These are phyloP conservation scores for Beauveria sp. DNA, from an alignment of 2,329 filamentous ascomycete species.

Conservation along the genomic window DNA sequence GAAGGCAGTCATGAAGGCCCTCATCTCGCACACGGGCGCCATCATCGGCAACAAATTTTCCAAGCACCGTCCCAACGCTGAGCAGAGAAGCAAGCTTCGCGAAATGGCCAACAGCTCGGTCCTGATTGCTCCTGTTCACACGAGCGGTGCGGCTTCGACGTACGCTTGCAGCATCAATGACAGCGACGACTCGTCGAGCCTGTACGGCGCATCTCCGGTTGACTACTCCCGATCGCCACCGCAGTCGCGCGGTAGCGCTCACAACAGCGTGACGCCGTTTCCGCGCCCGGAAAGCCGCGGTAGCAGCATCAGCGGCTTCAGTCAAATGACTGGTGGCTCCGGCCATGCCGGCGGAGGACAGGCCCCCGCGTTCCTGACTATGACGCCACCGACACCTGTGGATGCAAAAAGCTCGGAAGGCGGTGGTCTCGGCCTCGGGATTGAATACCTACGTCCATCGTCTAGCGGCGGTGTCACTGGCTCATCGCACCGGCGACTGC, in stretches of 20 bases:
- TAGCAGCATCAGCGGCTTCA: slow-evolving; percentile 43
- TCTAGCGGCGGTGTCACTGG: slow-evolving; percentile 23
- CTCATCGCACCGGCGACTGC: slow-evolving; percentile 14
- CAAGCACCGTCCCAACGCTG: slow-evolving; percentile 73
- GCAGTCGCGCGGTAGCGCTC: slow-evolving; percentile 40
- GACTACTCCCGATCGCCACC: slow-evolving; percentile 54
- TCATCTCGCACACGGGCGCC: slow-evolving; percentile 91
- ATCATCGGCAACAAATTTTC: slow-evolving; percentile 97
- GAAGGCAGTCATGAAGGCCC: slow-evolving; percentile 84
- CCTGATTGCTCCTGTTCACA: slow-evolving; percentile 42
- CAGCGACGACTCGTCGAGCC: slow-evolving; percentile 49
- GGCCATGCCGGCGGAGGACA: slow-evolving; percentile 18
- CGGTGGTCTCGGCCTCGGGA: slow-evolving; percentile 17
- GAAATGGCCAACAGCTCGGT: slow-evolving; percentile 77
- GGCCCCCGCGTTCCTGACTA: slow-evolving; percentile 36
- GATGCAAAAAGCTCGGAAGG: slow-evolving; percentile 19
- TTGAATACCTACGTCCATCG: slow-evolving; percentile 25
- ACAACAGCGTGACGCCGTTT: slow-evolving; percentile 39
- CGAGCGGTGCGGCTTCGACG: slow-evolving; percentile 20
- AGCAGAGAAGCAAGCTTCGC: slow-evolving; percentile 69
- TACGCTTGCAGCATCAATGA: slow-evolving; percentile 38
- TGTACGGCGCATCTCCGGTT: slow-evolving; percentile 44
- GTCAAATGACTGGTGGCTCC: slow-evolving; percentile 28
- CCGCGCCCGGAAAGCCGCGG: slow-evolving; percentile 41
- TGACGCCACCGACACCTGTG: slow-evolving; percentile 39